Evolutionary conservation across 163 green algal species (phyloP).

Genomic region (Volvox carteri): DNA sequence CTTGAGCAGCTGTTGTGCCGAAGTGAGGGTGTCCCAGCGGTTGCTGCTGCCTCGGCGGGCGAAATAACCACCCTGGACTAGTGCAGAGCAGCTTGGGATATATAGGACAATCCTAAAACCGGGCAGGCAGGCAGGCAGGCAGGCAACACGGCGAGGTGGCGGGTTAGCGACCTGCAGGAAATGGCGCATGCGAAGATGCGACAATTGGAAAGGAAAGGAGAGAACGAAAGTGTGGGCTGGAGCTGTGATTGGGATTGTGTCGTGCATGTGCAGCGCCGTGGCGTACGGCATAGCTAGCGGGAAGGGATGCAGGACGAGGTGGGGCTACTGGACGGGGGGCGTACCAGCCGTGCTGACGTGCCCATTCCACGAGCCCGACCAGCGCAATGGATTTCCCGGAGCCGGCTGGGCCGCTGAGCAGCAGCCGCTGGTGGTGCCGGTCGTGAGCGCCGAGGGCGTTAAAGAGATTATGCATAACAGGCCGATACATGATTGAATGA

Average conservation of each 20-base stretch:
- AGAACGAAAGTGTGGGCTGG: too few relatives aligned
- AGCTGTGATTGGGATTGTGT: too few relatives aligned
- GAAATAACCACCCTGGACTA: conserved; percentile 68
- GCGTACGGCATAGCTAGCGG: too few relatives aligned
- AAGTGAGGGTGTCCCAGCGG: conserved; percentile 67
- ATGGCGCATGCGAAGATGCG: too few relatives aligned
- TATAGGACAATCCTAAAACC: conserved; percentile 74
- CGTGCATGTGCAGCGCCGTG: too few relatives aligned
- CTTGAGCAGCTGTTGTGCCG: conserved; percentile 66
- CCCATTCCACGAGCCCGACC: conserved; percentile 73
- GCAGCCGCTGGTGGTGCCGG: conserved; percentile 45
- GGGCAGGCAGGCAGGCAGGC: too few relatives aligned
- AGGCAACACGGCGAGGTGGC: too few relatives aligned
- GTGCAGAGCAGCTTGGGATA: conserved; percentile 67
- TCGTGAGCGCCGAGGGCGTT: conserved; percentile 24
- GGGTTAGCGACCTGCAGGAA: too few relatives aligned
- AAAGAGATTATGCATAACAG: conserved; percentile 60
- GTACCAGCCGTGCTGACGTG: conserved; percentile 63
- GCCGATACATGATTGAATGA: conserved; percentile 67
- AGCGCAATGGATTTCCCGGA: conserved; percentile 83
- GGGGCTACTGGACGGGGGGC: too few relatives aligned
- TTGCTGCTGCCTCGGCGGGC: neutral
- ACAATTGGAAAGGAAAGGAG: too few relatives aligned
- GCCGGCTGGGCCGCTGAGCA: conserved; percentile 75
- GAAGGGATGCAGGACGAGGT: too few relatives aligned